Conservation (phyloP, 176 grass and related monocot genomes). For the Puccinellia tenuiflora region DNA sequence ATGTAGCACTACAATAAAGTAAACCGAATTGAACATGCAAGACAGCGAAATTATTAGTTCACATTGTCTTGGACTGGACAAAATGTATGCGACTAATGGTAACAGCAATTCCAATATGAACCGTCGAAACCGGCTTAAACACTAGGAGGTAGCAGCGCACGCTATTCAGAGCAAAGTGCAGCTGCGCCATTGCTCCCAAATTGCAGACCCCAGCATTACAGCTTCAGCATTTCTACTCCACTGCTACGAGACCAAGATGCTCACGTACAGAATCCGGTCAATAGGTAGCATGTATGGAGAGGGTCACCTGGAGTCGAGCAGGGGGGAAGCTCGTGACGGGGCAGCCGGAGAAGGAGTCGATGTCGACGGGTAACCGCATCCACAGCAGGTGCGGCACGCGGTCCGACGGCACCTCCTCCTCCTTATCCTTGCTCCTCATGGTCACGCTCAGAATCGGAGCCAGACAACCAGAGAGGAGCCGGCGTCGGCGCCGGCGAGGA, state of each 20-base stretch:
- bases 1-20: background rate
- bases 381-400: slow-evolving; percentile 56
- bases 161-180: background rate
- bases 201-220: too few relatives aligned
- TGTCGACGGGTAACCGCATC: slow-evolving; percentile 62
- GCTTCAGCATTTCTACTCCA: too few relatives aligned
- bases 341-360: slow-evolving; percentile 47
- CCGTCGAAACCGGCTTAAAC: background rate
- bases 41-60: background rate
- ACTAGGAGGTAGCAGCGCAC: too few relatives aligned
- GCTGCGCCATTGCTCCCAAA: too few relatives aligned
- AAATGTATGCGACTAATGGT: too few relatives aligned
- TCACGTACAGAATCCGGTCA: too few relatives aligned
- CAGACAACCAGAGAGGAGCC: background rate
- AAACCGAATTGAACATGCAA: background rate
- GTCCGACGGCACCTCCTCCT: slow-evolving; percentile 11
- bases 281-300: too few relatives aligned
- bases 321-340: slow-evolving; percentile 32
- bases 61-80: background rate
- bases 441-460: background rate
- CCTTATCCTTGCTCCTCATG: slow-evolving; percentile 17
- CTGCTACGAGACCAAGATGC: too few relatives aligned
- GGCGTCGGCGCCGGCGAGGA: background rate
- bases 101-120: too few relatives aligned
- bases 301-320: slow-evolving; percentile 59